phyloP scores from a whole-genome alignment of 805 yeast genomes.

The Spencermartinsiella europaea region DNA sequence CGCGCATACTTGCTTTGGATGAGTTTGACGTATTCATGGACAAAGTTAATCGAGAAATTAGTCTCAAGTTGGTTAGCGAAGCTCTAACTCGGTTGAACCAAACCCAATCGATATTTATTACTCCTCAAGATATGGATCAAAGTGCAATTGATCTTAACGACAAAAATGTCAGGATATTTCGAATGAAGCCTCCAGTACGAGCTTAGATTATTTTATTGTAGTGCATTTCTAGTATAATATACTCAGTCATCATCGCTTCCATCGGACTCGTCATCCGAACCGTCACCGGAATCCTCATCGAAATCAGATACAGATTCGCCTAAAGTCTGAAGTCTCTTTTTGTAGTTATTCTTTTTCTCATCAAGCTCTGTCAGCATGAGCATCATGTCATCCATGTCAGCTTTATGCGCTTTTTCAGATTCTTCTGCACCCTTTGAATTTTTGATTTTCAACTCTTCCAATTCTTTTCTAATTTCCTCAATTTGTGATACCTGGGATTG shows the following conservation, averaged over 20 bases:
- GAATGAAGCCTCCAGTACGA: conserved; percentile 33
- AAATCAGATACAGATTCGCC: conserved; percentile 70
- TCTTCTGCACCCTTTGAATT: not conserved
- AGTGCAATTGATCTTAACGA: conserved; percentile 58
- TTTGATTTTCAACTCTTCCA: not conserved
- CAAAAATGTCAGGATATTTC: conserved; percentile 35
- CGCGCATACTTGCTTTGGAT: conserved; percentile 83
- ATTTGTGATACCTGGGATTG: not conserved
- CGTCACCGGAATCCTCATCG: conserved; percentile 61
- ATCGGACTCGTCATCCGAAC: conserved; percentile 43
- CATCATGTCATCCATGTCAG: conserved; percentile 70
- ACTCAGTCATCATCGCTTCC: conserved; percentile 31
- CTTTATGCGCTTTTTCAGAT: conserved; percentile 38
- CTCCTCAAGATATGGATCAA: conserved; percentile 81
- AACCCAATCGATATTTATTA: conserved; percentile 85
- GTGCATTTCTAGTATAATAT: not conserved
- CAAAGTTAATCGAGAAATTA: conserved; percentile 76
- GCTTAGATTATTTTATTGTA: not conserved
- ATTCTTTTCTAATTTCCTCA: not conserved
- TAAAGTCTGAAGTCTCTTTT: conserved; percentile 42
- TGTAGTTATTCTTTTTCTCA: conserved; percentile 56
- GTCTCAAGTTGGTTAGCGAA: conserved; percentile 66
- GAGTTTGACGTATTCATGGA: conserved; percentile 98
- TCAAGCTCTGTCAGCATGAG: conserved; percentile 72
- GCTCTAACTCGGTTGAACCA: conserved; percentile 59